Base-by-base conservation (phyloP, 1,284 basidiomycete genomes). In the Cyathus olla region DNA sequence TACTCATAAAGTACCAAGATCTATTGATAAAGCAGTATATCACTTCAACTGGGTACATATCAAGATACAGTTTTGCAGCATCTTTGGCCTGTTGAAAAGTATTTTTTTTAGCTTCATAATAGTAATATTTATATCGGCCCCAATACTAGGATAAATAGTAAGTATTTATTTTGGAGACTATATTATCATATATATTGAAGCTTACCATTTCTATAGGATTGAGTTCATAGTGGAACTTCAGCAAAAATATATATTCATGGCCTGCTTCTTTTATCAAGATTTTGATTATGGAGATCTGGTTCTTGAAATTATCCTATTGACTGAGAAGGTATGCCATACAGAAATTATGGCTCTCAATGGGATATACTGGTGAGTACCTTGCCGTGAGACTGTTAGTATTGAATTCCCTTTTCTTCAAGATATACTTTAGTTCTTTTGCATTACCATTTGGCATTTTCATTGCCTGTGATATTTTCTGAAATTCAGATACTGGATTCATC, bases 281-380 rank as follows among this genome's bases (percentile, higher is more conserved):
- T 35, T 35, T 13, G 13, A 35, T 35, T 13, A 35, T 35, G 13
- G 31, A 35, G 31, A 13, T 6, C 31, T 35, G 31, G 31, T 35
- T 13, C 13, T 35, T 21, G 57, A 81, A 79, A 56, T 81, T 76
- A 28, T 75, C 70, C 55, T 80, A 76, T 28, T 74, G 60, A 31
- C 68, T 72, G 40, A 79, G 66, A 37, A 77, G 62, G 1, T 64
- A 59, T 4, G 71, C 71, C 73, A 77, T 75, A 60, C 78, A 80
- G 60, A 77, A 80, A 24, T 62, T 59, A 17, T 46, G 31, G 51
- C 64, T 74, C 21, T 72, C 62, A 47, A 71, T 42, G 1, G 69
- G 68, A 56, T 73, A 75, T 17, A 75, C 68, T n/a, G 71, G 71
- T 24, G 60, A 35, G 31, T 13, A 35, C 13, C 13, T 35, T 35